Conservation (phyloP, 2,329 filamentous ascomycete genomes). For the Boeremia exigua region DNA sequence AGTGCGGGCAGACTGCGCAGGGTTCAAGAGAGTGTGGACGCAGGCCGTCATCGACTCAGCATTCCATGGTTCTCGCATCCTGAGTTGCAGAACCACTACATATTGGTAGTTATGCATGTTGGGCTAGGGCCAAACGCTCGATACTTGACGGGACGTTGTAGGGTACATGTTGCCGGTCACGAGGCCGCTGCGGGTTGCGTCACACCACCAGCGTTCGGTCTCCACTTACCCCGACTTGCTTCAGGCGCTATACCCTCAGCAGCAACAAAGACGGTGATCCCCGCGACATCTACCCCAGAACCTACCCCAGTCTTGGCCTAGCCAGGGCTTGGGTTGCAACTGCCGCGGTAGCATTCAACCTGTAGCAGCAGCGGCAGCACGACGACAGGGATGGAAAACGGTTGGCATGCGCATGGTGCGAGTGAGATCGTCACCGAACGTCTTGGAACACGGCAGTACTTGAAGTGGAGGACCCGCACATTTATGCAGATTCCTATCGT, state of each 20-base stretch:
- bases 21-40: too few relatives aligned
- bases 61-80: not conserved
- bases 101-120: not conserved
- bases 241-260: constrained; percentile 13
- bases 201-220: constrained; percentile 18
- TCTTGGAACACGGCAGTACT: constrained; percentile 18
- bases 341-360: constrained; percentile 10
- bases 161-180: not conserved
- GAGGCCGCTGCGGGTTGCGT: not conserved
- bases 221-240: constrained; percentile 18
- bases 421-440: constrained; percentile 2
- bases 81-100: not conserved
- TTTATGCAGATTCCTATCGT: not conserved
- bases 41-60: too few relatives aligned
- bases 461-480: constrained; percentile 6
- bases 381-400: constrained; percentile 10
- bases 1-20: too few relatives aligned
- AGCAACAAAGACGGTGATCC: constrained; percentile 18
- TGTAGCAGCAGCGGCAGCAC: constrained; percentile 10
- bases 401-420: constrained; percentile 16
- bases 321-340: constrained; percentile 27
- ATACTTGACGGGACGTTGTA: not conserved
- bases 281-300: constrained; percentile 29
- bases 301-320: constrained; percentile 22
- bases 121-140: not conserved